Base-by-base conservation (phyloP, 768 basidiomycete genomes). In the Leccinum disarticulatum region DNA sequence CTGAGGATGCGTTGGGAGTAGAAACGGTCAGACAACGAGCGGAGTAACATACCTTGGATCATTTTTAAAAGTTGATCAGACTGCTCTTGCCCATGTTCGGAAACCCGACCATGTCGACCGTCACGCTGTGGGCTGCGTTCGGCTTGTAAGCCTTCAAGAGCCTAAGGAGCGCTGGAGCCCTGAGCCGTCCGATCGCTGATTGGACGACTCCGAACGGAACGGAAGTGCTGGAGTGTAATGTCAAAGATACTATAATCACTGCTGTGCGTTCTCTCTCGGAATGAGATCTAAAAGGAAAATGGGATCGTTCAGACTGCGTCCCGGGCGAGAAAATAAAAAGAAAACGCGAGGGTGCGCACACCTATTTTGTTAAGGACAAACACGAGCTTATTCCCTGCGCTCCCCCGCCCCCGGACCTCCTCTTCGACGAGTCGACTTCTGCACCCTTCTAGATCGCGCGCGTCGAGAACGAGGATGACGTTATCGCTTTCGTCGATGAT, bases 51-150 rank as follows among this genome's bases (percentile, higher is more conserved):
- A 88, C 89, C 76, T 91, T 94, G 61, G 86, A 84, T 38, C 93
- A 77, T 74, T 94, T 95, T 54, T 98, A 76, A 48, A 92, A 90
- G 73, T 98, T 98, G 73, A 99, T 94, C 59, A 99, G 70, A 67
- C 87, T 91, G 58, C 93, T 95, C 77, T 98, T 98, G 13, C 96
- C 96, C 49, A 98, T 96, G 73, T 98, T 98, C 1, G 96, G n/a
- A n/a, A n/a, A n/a, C n/a, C n/a, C n/a, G n/a, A n/a, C n/a, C n/a
- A 98, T 91, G 15, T 94, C 94, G 54, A 96, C 83, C 0, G 92
- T 94, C 54, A 93, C 79, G 62, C 85, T 89, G 35, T 87, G 84
- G 1, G 85, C 77, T 3, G 74, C 66, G 33, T 78, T 85, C 1
- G 87, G 88, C 63, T 87, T 90, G 72, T 90, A 91, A 0, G 88